Base-by-base conservation (phyloP, 371 early-diverging fungal genomes). In the Blakeslea trispora region DNA sequence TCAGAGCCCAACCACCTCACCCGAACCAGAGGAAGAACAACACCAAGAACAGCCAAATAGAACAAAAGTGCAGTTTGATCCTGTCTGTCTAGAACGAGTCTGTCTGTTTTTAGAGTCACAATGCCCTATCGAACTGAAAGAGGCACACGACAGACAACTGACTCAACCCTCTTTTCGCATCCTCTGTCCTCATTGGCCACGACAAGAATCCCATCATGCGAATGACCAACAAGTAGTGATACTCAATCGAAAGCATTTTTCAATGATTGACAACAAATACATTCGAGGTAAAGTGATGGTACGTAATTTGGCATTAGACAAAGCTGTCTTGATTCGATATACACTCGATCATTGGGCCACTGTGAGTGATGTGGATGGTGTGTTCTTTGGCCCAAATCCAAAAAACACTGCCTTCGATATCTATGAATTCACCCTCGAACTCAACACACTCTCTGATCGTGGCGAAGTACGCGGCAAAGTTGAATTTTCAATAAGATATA, bases 221-320 rank as follows among this genome's bases (percentile, higher is more conserved):
- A 40, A 56, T 18, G 24, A 37, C 19, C 41, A 51, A 39, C 45
- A 56, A 21, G 37, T 37, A 10, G 65, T 72, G 19, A 34, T 62
- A 10, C 24, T 73, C 1, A 70, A 79, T 43, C 63, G 61, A 9
- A 59, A 63, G 0, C 28, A 17, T 3, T 59, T 64, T 41, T 45
- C 39, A 6, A 41, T 63, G 10, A 41, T 68, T 0, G 74, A 71
- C 53, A 74, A 77, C 55, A 68, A 72, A 9, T 47, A 60, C 11
- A 66, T 85, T 34, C 52, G 69, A 31, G 85, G 86, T 45, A 73
- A 75, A 43, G 52, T 87, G 44, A 72, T 81, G 64, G 89, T 92
- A 1, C 83, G 84, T 55, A 92, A 92, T 67, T 49, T 92, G 31
- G 88, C 84, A 0, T 87, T 85, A 61, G 81, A 86, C 45, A 92